A percentile compares a stretch with the other conserved stretches of the same genome.
Evolutionary conservation across 2,329 filamentous ascomycete species (phyloP).

Genomic region (Pseudogymnoascus sp.): DNA sequence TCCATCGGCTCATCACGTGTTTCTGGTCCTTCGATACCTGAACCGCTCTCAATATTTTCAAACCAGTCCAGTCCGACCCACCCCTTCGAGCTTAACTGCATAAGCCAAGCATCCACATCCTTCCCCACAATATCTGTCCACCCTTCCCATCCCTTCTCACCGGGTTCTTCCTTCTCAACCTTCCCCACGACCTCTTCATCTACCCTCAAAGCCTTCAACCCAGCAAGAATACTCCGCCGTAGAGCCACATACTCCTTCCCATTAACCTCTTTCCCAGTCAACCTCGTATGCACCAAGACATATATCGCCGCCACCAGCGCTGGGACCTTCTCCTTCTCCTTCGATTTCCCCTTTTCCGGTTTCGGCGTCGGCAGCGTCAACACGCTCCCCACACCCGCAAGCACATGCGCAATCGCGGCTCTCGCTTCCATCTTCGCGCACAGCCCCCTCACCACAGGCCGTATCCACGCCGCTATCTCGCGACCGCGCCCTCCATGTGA

Average conservation of each 20-base stretch:
- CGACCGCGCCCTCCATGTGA: slow-evolving; percentile 17
- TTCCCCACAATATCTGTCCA: slow-evolving; percentile 41
- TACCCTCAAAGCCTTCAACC: slow-evolving; percentile 31
- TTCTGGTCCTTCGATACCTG: slow-evolving; percentile 13
- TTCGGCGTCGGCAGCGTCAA: slow-evolving; percentile 27
- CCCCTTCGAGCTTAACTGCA: slow-evolving; percentile 39
- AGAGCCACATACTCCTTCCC: slow-evolving; percentile 37
- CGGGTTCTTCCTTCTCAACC: slow-evolving; percentile 33
- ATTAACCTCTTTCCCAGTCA: slow-evolving; percentile 30
- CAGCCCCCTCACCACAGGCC: slow-evolving; percentile 56
- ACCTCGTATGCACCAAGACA: slow-evolving; percentile 48
- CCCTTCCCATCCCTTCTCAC: slow-evolving; percentile 44
- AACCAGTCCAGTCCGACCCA: slow-evolving; percentile 50
- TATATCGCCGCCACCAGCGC: slow-evolving; percentile 52
- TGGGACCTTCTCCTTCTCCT: slow-evolving; percentile 41
- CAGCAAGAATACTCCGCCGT: slow-evolving; percentile 39
- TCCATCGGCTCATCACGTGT: slow-evolving; percentile 11
- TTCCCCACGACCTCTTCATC: slow-evolving; percentile 35
- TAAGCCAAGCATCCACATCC: slow-evolving; percentile 54
- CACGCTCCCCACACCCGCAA: slow-evolving; percentile 57
- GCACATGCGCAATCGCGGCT: slow-evolving; percentile 60
- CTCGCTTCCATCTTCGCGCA: slow-evolving; percentile 53
- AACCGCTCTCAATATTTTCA: slow-evolving; percentile 40
- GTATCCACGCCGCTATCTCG: slow-evolving; percentile 54
- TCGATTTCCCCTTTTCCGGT: background rate